Evolutionary conservation across 169 alveolate genomes (phyloP).

Genomic region (Eimeria necatrix): DNA sequence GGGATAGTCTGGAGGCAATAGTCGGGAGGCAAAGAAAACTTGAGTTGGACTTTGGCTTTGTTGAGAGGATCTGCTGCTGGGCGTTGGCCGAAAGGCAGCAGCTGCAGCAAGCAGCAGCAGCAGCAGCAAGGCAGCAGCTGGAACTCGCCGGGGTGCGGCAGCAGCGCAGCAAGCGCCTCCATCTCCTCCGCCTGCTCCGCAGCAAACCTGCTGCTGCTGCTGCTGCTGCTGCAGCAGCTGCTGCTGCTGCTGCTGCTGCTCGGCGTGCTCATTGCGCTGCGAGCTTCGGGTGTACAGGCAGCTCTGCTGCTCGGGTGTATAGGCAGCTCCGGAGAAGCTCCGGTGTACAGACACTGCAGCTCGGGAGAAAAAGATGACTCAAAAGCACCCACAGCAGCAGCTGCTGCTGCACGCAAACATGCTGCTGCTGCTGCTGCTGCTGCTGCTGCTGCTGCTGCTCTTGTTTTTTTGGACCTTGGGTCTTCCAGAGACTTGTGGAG

Average conservation of each 20-base stretch:
- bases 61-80: slow-evolving; percentile 4
- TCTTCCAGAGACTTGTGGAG: no score
- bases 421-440: slow-evolving; percentile 29
- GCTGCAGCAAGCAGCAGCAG: slow-evolving; percentile 54
- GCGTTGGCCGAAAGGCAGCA: background rate
- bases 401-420: background rate
- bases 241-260: background rate
- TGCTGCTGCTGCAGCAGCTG: slow-evolving; percentile 54
- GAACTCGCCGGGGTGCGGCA: background rate
- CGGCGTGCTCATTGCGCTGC: no score
- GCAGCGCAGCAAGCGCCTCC: background rate
- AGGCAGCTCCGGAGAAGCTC: background rate
- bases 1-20: no score
- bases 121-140: background rate
- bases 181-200: background rate
- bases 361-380: no score
- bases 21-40: no score
- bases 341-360: background rate
- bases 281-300: background rate
- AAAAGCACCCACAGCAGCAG: no score
- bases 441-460: background rate
- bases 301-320: background rate
- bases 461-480: no score
- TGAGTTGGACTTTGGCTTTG: no score
- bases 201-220: background rate